Percentiles rank a stretch among this genome's conserved stretches.
Evolutionary conservation across 108 stramenopile species (phyloP).

Genomic region (Discostella stelligeroides): DNA sequence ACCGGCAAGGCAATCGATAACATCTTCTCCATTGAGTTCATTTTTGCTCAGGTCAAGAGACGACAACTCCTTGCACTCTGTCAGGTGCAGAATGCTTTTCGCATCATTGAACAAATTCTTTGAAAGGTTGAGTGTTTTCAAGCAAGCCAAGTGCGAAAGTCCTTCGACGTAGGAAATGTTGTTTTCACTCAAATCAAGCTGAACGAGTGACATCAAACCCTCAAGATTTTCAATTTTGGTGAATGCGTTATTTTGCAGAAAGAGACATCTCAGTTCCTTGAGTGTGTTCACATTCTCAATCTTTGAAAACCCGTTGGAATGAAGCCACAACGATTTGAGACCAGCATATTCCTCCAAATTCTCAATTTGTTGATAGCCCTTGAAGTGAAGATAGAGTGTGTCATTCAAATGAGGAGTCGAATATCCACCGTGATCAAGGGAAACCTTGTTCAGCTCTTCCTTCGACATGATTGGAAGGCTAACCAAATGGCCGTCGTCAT

Average conservation of each 20-base stretch:
- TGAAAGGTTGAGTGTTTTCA: conserved; percentile 63
- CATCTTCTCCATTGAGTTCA: conserved; percentile 42
- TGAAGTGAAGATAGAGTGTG: conserved; percentile 81
- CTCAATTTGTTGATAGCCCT: conserved; percentile 69
- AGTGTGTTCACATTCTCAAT: conserved; percentile 67
- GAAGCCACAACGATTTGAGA: conserved; percentile 68
- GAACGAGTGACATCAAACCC: conserved; percentile 38
- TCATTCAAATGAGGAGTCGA: conserved; percentile 82
- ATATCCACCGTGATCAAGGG: conserved; percentile 65
- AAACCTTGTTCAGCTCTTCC: conserved; percentile 31
- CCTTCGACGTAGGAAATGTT: conserved; percentile 45
- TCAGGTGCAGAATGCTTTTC: conserved; percentile 45
- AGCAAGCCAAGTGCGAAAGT: conserved; percentile 17
- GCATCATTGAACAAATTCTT: conserved; percentile 49
- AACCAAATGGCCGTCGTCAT: conserved; percentile 16
- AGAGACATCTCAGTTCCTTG: conserved; percentile 64
- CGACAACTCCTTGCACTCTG: conserved; percentile 45
- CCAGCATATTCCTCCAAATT: conserved; percentile 74
- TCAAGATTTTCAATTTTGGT: conserved; percentile 38
- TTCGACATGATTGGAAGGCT: conserved; percentile 48
- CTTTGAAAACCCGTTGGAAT: conserved; percentile 66
- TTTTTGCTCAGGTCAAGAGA: conserved; percentile 61
- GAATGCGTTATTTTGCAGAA: conserved; percentile 69
- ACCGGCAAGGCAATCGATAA: conserved; percentile 40
- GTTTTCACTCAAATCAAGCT: conserved; percentile 66